Base-by-base conservation (phyloP, 805 yeast species). In the Spathaspora gorwiae region DNA sequence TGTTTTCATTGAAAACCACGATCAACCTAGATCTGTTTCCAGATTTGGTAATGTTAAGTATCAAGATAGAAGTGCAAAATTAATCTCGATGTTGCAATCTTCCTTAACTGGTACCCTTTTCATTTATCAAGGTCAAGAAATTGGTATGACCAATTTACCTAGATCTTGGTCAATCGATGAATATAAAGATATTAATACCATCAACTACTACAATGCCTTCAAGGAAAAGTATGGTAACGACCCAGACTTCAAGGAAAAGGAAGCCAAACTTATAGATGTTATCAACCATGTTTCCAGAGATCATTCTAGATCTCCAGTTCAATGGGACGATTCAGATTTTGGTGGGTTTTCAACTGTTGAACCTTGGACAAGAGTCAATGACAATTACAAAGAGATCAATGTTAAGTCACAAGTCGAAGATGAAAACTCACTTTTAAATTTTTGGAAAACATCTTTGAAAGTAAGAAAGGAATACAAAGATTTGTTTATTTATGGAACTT, bases 41-140 rank as follows among this genome's bases (percentile, higher is more conserved):
- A 68, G 83, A 54, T 78, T 76, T 54, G 81, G 79, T 44, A 65
- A 68, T 57, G 72, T 66, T 15, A 56, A 62, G 39, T 61, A 52
- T 50, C 57, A 69, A 35, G 62, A 54, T 40, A 56, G 61, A 42
- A 68, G 78, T 31, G 79, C 78, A 30, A 79, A 79, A 59, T 58
- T 78, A 57, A 55, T 79, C 49, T 66, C 80, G 9, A 51, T 74
- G 42, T 59, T 79, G 55, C 70, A 73, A 48, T 45, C 68, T 11
- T 55, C 80, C 9, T 66, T 77, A 51, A 72, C 79, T 31, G 83
- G 84, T 45, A 78, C 84, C 11, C 59, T 78, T 42, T 79, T 68
- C 61, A 62, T 80, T 37, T 79, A 79, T 60, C 83, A 80, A 59
- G 84, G 84, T 43, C 84, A 79, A 57, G 84, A 79, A 53, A 64